Evolutionary conservation across 306 rosid species (phyloP).

Genomic region (Quercus cerris): DNA sequence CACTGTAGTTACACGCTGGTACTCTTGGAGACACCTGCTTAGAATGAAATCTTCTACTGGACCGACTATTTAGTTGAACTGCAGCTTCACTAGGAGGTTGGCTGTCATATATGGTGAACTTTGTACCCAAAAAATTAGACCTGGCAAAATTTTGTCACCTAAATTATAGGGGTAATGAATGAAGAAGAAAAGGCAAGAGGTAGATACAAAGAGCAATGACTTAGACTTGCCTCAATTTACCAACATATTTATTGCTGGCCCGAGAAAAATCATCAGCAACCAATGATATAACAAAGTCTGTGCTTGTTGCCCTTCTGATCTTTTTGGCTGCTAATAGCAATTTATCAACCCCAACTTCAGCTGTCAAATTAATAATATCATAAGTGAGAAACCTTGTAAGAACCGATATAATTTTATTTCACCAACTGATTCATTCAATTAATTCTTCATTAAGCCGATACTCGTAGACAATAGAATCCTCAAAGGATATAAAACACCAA

Average conservation of each 20-base stretch:
- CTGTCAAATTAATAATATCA: conserved; percentile 41
- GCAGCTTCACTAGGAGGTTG: conserved; percentile 46
- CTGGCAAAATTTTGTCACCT: conserved; percentile 43
- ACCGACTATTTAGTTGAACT: conserved; percentile 26
- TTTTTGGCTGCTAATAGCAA: conserved; percentile 78
- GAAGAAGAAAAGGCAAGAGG: not conserved
- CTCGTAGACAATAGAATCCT: not conserved
- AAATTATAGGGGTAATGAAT: conserved; percentile 14
- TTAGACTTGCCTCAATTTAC: conserved; percentile 70
- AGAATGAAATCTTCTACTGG: conserved; percentile 55
- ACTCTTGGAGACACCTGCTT: conserved; percentile 76
- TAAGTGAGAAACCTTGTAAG: conserved; percentile 12
- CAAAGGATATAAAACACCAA: not conserved
- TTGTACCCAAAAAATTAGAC: conserved; percentile 81
- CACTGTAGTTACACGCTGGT: conserved; percentile 56
- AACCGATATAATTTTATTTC: conserved; percentile 2
- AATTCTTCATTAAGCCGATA: not conserved
- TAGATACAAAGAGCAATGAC: not conserved
- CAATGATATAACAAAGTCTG: conserved; percentile 63
- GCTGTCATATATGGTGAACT: conserved; percentile 62
- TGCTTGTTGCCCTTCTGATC: conserved; percentile 72
- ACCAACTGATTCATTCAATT: conserved; percentile 10
- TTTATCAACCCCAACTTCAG: conserved; percentile 65
- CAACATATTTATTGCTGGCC: conserved; percentile 61
- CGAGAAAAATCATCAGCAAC: conserved; percentile 67